phyloP scores from a whole-genome alignment of 805 yeast genomes.

The Scheffersomyces ergatensis region DNA sequence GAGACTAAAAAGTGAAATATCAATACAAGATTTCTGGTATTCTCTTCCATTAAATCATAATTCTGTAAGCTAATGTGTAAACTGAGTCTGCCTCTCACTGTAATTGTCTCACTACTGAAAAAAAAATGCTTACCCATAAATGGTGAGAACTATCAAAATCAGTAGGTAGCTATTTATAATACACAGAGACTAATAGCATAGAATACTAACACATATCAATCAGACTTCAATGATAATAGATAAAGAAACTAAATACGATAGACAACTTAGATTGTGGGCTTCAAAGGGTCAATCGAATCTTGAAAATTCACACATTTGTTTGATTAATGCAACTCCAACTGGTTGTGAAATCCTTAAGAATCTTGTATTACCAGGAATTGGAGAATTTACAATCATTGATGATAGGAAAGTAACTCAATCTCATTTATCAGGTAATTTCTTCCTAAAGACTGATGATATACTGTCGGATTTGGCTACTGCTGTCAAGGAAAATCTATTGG shows the following conservation, averaged over 20 bases:
- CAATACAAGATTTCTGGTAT: no score
- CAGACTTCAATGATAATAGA: slow-evolving; percentile 21
- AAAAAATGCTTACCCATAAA: no score
- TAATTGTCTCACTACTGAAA: no score
- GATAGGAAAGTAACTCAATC: slow-evolving; percentile 30
- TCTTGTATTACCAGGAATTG: slow-evolving; percentile 71
- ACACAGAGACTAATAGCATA: no score
- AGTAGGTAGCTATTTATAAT: no score
- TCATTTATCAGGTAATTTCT: slow-evolving; percentile 63
- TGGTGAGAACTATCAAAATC: no score
- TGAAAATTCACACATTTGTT: slow-evolving; percentile 55
- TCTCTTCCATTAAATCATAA: no score
- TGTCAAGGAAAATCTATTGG: slow-evolving; percentile 42
- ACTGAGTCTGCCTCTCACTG: no score
- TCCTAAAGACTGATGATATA: slow-evolving; percentile 43
- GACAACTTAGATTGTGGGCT: slow-evolving; percentile 90
- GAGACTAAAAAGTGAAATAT: no score
- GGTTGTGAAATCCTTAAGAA: slow-evolving; percentile 75
- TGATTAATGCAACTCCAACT: slow-evolving; percentile 55
- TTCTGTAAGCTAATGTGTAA: no score
- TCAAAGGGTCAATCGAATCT: slow-evolving; percentile 66
- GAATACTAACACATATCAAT: background rate
- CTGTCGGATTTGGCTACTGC: slow-evolving; percentile 41
- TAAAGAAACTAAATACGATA: slow-evolving; percentile 62
- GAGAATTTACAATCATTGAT: slow-evolving; percentile 62